A percentile compares a stretch with the other conserved stretches of the same genome.
These are phyloP conservation scores for Venturia carpophila DNA, from an alignment of 2,329 filamentous ascomycete genomes.

Conservation along the genomic window DNA sequence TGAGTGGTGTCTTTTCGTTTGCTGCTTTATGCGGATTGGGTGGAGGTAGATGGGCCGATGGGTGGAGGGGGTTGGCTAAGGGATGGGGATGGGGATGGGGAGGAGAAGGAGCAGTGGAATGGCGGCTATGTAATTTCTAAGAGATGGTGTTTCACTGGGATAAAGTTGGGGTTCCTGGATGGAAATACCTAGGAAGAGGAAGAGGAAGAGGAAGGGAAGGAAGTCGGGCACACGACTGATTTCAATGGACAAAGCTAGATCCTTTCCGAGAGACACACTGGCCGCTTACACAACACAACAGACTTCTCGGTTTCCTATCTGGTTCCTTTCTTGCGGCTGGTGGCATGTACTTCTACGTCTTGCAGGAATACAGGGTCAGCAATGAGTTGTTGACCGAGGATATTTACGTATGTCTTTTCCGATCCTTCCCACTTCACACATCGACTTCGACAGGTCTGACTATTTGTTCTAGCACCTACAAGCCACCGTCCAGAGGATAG, in stretches of 20 bases:
- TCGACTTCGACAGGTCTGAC: no score
- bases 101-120: no score
- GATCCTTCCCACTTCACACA: no score
- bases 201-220: neutral
- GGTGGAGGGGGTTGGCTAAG: neutral
- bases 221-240: neutral
- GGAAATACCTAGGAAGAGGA: neutral
- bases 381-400: constrained; percentile 93
- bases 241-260: neutral
- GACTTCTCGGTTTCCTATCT: constrained; percentile 84
- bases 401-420: constrained; percentile 60
- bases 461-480: constrained; percentile 61
- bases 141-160: neutral
- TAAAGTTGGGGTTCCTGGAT: neutral
- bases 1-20: constrained; percentile 36
- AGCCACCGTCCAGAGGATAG: constrained; percentile 76
- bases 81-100: neutral
- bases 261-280: neutral
- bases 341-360: constrained; percentile 82
- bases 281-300: constrained; percentile 34
- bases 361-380: constrained; percentile 87
- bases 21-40: neutral
- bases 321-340: constrained; percentile 72
- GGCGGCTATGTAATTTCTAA: neutral
- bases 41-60: neutral